These are phyloP conservation scores for Penicillium sp. DNA, from an alignment of 2,329 filamentous ascomycete genomes.

Conservation along the genomic window DNA sequence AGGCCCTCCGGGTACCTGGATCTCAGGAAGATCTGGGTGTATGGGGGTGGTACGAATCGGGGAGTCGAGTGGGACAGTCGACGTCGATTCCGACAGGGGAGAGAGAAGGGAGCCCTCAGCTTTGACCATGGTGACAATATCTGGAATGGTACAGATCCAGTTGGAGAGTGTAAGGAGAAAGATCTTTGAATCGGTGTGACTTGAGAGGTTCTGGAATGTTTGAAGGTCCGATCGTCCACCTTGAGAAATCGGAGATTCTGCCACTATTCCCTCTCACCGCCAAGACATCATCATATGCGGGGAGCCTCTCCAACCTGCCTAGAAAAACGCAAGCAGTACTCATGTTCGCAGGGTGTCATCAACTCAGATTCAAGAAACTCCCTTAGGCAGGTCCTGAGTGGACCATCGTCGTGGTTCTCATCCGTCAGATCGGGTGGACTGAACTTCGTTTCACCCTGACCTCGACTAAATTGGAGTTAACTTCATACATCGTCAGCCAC, in stretches of 20 bases:
- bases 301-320: slow-evolving; percentile 7
- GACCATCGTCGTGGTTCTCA: slow-evolving; percentile 10
- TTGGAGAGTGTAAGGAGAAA: neutral
- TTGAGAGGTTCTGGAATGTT: neutral
- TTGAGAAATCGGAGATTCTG: slow-evolving; percentile 16
- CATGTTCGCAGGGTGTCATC: neutral
- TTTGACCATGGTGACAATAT: slow-evolving; percentile 14
- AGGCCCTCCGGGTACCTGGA: slow-evolving; percentile 41
- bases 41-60: slow-evolving; percentile 41
- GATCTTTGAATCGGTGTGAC: neutral
- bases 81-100: slow-evolving; percentile 36
- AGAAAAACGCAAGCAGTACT: neutral
- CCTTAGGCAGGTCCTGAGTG: slow-evolving; percentile 11
- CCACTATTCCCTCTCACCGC: slow-evolving; percentile 20
- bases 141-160: neutral
- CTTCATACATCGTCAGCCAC: slow-evolving; percentile 19
- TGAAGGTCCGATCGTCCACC: neutral
- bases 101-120: slow-evolving; percentile 37
- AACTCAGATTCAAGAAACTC: slow-evolving; percentile 2
- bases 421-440: neutral
- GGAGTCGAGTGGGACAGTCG: slow-evolving; percentile 37
- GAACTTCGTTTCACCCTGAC: slow-evolving; percentile 1
- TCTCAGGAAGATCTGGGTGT: slow-evolving; percentile 40
- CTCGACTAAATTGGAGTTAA: slow-evolving; percentile 1
- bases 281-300: slow-evolving; percentile 16